Conservation (phyloP, 306 rosid genomes). For the Oemleria cerasiformis region DNA sequence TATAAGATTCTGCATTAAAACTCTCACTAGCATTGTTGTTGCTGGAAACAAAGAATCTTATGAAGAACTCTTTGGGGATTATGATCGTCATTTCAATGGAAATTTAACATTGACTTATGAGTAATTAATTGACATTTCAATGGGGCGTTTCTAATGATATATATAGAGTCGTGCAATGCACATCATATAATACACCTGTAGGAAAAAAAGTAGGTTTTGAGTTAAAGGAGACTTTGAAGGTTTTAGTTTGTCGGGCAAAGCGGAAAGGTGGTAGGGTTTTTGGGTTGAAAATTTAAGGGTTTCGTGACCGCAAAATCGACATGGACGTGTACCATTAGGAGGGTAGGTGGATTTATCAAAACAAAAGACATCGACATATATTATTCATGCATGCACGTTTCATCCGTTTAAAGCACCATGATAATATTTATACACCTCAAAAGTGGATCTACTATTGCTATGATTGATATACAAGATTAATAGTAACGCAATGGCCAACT, state of each 20-base stretch:
- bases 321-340: neutral
- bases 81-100: neutral
- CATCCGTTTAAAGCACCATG: neutral
- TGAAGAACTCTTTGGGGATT: neutral
- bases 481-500: neutral
- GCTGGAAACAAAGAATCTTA: neutral
- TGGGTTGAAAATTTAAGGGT: neutral
- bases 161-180: neutral
- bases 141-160: neutral
- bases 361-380: neutral
- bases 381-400: neutral
- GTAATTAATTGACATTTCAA: neutral
- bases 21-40: conserved; percentile 2
- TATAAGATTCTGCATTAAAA: no score
- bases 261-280: conserved; percentile 7
- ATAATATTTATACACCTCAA: neutral
- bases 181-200: neutral
- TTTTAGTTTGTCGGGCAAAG: conserved; percentile 14
- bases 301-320: neutral
- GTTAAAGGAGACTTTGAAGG: neutral
- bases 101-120: neutral
- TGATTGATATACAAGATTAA: neutral
- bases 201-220: conserved; percentile 5
- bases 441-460: neutral
- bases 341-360: no score